Base-by-base conservation (phyloP, 179 eudicot genomes). In the Vitellaria paradoxa region DNA sequence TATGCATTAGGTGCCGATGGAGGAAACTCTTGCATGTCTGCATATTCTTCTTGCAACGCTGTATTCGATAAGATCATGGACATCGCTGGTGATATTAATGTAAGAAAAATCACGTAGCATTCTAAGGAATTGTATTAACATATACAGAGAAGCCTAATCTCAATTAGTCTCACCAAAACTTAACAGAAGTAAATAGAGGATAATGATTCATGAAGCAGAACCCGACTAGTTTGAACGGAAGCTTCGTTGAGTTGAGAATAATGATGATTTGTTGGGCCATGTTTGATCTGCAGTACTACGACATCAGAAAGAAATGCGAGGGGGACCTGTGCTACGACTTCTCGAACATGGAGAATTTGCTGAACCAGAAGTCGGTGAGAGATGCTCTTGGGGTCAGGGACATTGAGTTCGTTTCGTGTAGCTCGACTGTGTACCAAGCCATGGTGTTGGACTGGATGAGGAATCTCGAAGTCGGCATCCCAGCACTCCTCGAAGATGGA, bases 381-480 rank as follows among this genome's bases (percentile, higher is more conserved):
- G 68, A 76, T 20, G 88, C 94, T 30, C 85, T 90, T 5, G 91
- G 94, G 23, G 94, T 90, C 17, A 87, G 84, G 50, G 84, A 88
- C 77, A 84, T 90, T n/a, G 87, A 87, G 6, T 90, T 84, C 66
- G 89, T 90, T 40, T 88, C 94, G 13, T 91, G 97, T 70, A 91
- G 93, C 78, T 11, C 86, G 9, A 72, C 86, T 0, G 98, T 93
- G 67, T 84, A 90, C 20, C 72, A 87, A 37, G 93, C 91, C 6
- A 81, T 93, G 93, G 70, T 73, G 0, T 60, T 24, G 24, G 98
- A 93, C 72, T 86, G 89, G 91, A 90, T 93, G 97, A 86, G 78
- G 82, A 87, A 91, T 80, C 87, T 90, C 24, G 97, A 86, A 76
- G 91, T 88, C 4, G 93, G 91, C n/a, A 88, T 93, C 70, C 98